phyloP scores from a whole-genome alignment of 352 stramenopile genomes.

The Pythium diclinum region DNA sequence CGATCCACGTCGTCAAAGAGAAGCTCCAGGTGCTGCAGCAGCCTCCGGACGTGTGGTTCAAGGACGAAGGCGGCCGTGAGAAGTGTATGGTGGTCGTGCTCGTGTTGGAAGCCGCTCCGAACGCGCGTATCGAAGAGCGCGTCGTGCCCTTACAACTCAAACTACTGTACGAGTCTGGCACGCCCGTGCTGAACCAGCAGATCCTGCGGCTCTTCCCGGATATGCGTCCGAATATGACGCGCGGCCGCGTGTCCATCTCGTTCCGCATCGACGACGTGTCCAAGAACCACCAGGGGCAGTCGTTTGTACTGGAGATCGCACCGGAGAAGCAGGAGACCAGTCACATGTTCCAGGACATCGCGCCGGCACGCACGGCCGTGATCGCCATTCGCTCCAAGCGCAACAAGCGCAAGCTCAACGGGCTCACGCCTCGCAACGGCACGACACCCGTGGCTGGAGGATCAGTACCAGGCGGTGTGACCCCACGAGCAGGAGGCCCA shows the following conservation, averaged over 20 bases:
- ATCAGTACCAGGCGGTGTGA: neutral
- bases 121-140: conserved; percentile 67
- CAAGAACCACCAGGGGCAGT: conserved; percentile 97
- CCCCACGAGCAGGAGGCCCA: conserved; percentile 2
- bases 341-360: conserved; percentile 89
- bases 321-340: conserved; percentile 81
- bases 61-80: conserved; percentile 94
- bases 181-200: conserved; percentile 85
- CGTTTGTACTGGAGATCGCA: conserved; percentile 89
- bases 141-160: conserved; percentile 67
- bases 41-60: conserved; percentile 93
- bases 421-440: conserved; percentile 26
- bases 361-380: conserved; percentile 76
- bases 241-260: conserved; percentile 80
- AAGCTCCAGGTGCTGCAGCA: conserved; percentile 76
- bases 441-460: neutral
- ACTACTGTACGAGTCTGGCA: conserved; percentile 84
- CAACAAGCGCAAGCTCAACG: conserved; percentile 88
- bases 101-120: conserved; percentile 69
- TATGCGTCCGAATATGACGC: conserved; percentile 85
- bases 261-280: conserved; percentile 96
- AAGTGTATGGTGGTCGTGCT: conserved; percentile 93
- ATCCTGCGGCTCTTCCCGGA: conserved; percentile 88
- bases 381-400: conserved; percentile 95
- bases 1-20: conserved; percentile 71